phyloP scores from a whole-genome alignment of 148 eudicot species.

The Chenopodium suecicum region DNA sequence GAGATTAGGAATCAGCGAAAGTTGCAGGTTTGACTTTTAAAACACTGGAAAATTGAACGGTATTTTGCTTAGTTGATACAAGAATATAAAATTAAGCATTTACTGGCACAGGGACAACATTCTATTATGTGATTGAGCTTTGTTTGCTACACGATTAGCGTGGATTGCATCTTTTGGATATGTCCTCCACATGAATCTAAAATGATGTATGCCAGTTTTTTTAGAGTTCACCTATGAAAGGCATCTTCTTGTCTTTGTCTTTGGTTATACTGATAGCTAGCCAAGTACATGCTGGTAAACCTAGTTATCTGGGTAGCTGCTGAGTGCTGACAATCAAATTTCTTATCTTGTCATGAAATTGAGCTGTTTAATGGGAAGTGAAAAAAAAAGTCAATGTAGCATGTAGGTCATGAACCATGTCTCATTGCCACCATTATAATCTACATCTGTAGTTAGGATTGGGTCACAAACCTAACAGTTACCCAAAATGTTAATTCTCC shows the following conservation, averaged over 20 bases:
- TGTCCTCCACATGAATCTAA: neutral
- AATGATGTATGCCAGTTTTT: neutral
- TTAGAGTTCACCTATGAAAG: neutral
- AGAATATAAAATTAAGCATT: constrained; percentile 6
- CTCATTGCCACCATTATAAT: neutral
- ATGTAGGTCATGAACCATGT: neutral
- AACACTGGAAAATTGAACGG: neutral
- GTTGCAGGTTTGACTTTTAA: constrained; percentile 58
- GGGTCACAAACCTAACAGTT: constrained; percentile 6
- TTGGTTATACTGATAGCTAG: neutral
- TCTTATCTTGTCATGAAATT: neutral
- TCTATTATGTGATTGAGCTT: neutral
- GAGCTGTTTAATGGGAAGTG: neutral
- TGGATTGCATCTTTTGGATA: neutral
- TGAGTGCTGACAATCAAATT: neutral
- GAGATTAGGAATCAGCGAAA: constrained; percentile 70
- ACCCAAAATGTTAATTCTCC: neutral
- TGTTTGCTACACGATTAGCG: neutral
- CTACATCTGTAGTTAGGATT: neutral
- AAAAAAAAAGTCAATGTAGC: neutral
- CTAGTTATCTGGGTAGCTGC: neutral
- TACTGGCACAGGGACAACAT: neutral
- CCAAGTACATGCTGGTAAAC: neutral
- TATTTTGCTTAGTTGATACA: neutral
- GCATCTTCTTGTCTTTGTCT: neutral